Evolutionary conservation across 1,284 basidiomycete genomes (phyloP).

Genomic region (Coniferiporia sulphurascens): DNA sequence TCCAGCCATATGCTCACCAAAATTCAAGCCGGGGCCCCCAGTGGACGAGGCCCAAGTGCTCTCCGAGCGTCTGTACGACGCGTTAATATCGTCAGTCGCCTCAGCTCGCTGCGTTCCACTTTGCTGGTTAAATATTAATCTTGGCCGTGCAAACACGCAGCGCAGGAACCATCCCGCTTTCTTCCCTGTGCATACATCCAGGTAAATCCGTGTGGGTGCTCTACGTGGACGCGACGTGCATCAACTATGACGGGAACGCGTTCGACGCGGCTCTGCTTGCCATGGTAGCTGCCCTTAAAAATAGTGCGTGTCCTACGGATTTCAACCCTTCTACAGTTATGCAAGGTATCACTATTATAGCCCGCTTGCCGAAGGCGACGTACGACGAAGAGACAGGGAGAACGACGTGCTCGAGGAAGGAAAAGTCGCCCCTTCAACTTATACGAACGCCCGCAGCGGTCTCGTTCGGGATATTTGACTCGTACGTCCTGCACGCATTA

Average conservation of each 20-base stretch:
- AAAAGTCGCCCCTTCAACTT: conserved; percentile 44
- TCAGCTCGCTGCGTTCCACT: background rate
- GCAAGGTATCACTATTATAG: conserved; percentile 34
- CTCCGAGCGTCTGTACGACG: conserved; percentile 77
- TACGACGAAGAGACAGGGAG: conserved; percentile 66
- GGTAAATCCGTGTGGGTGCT: conserved; percentile 86
- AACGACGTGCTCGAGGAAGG: conserved; percentile 61
- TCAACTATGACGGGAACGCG: conserved; percentile 95
- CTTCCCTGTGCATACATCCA: conserved; percentile 74
- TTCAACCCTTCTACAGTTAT: background rate
- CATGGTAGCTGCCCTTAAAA: conserved; percentile 80
- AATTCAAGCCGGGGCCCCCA: conserved; percentile 93
- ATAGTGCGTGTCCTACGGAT: conserved; percentile 52
- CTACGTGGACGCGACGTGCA: conserved; percentile 90
- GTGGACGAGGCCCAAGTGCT: conserved; percentile 87
- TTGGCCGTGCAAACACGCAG: conserved; percentile 35
- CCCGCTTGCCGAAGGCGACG: conserved; percentile 66
- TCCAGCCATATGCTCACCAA: conserved; percentile 86
- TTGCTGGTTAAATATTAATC: background rate
- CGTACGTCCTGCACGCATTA: conserved; percentile 40
- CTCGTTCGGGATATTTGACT: conserved; percentile 81
- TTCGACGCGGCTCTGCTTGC: conserved; percentile 89
- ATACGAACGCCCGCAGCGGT: conserved; percentile 52
- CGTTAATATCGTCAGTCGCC: conserved; percentile 59
- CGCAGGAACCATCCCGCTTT: conserved; percentile 60